Conservation (phyloP, 192 early-diverging fungal genomes). For the Lunasporangiospora selenospora region DNA sequence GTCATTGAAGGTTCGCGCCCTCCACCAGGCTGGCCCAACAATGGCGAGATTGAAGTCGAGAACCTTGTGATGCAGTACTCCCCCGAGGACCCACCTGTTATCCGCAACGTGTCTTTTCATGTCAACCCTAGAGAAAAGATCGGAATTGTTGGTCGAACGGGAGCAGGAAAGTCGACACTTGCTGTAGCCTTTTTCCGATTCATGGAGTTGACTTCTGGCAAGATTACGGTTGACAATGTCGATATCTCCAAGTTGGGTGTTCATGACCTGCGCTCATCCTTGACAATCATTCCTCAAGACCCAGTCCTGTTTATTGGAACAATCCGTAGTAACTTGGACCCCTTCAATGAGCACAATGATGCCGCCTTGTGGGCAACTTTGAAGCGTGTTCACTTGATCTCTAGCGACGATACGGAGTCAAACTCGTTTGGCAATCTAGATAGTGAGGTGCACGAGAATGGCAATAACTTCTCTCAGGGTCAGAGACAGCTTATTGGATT, state of each 20-base stretch:
- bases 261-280: conserved; percentile 69
- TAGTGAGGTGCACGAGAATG: conserved; percentile 68
- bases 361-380: conserved; percentile 72
- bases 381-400: conserved; percentile 65
- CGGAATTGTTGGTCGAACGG: conserved; percentile 88
- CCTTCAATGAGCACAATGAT: conserved; percentile 71
- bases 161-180: conserved; percentile 74
- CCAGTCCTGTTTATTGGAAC: conserved; percentile 72
- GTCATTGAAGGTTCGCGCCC: conserved; percentile 56
- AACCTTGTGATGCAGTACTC: conserved; percentile 83
- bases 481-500: conserved; percentile 88
- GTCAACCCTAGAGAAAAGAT: conserved; percentile 79
- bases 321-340: conserved; percentile 83
- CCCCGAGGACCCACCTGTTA: conserved; percentile 80
- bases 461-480: conserved; percentile 82
- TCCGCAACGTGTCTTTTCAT: conserved; percentile 71
- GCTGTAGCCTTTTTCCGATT: conserved; percentile 84
- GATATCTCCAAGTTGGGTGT: conserved; percentile 81
- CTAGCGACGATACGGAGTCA: conserved; percentile 21
- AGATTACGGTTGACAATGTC: conserved; percentile 78
- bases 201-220: conserved; percentile 71
- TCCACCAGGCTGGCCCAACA: conserved; percentile 71
- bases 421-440: conserved; percentile 59
- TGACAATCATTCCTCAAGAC: conserved; percentile 86
- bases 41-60: conserved; percentile 75